Percentiles rank a stretch among this genome's conserved stretches.
These are phyloP conservation scores for Solanum sparsipilum DNA, from an alignment of 257 asterid species.

Conservation along the genomic window DNA sequence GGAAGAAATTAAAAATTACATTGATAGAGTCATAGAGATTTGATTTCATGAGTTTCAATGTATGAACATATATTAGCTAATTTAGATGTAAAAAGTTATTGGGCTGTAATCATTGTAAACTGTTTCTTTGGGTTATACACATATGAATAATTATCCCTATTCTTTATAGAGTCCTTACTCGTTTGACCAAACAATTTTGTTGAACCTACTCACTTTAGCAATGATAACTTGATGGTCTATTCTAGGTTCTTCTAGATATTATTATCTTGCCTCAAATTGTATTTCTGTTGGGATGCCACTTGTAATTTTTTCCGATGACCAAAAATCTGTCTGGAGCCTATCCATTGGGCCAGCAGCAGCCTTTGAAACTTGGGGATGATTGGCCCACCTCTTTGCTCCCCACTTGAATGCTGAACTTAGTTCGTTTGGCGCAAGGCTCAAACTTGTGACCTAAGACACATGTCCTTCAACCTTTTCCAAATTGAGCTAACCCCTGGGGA, in stretches of 20 bases:
- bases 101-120: not conserved
- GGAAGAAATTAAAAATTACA: not conserved
- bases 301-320: not conserved
- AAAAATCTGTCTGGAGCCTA: not conserved
- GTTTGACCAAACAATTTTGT: not conserved
- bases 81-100: not conserved
- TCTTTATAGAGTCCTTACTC: not conserved
- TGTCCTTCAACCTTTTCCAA: not conserved
- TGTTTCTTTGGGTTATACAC: not conserved
- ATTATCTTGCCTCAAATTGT: not conserved
- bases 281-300: not conserved
- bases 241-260: not conserved
- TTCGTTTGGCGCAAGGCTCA: not conserved
- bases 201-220: not conserved
- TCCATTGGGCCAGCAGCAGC: not conserved
- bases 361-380: not conserved
- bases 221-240: not conserved
- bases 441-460: not conserved
- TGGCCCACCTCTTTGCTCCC: not conserved
- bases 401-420: not conserved
- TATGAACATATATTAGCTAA: not conserved
- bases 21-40: not conserved
- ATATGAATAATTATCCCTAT: not conserved
- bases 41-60: not conserved
- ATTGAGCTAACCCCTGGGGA: not conserved